Conservation (phyloP, 495 filamentous ascomycete genomes). For the Tuber melanosporum region DNA sequence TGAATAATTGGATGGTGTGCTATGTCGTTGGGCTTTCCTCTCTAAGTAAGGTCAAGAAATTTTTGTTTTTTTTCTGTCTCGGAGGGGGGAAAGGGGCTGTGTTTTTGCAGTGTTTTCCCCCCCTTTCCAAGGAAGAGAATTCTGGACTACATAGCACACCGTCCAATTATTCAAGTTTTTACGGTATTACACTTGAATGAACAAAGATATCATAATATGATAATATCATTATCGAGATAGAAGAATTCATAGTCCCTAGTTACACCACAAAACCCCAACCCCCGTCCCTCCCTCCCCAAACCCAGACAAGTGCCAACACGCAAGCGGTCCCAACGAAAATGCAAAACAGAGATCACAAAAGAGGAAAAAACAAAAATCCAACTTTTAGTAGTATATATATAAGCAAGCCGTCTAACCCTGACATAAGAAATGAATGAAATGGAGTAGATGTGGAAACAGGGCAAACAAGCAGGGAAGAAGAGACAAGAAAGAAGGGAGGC, state of each 20-base stretch:
- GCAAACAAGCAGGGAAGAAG: background rate
- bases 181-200: background rate
- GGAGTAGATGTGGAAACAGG: background rate
- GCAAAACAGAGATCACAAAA: background rate
- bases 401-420: background rate
- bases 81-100: too few species aligned
- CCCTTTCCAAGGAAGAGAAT: background rate
- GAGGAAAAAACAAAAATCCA: background rate
- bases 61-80: too few species aligned
- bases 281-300: constrained; percentile 2
- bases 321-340: background rate
- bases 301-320: background rate
- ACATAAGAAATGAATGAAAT: background rate
- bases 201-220: background rate
- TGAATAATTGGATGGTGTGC: too few species aligned
- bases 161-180: too few species aligned
- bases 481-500: background rate
- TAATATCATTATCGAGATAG: too few species aligned
- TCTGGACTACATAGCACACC: too few species aligned
- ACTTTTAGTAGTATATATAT: background rate
- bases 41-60: too few species aligned
- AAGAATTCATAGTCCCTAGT: background rate
- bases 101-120: constrained; percentile 11
- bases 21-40: too few species aligned
- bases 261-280: background rate